These are phyloP conservation scores for Aotearoamyces nothofagi DNA, from an alignment of 2,329 filamentous ascomycete genomes.

Conservation along the genomic window DNA sequence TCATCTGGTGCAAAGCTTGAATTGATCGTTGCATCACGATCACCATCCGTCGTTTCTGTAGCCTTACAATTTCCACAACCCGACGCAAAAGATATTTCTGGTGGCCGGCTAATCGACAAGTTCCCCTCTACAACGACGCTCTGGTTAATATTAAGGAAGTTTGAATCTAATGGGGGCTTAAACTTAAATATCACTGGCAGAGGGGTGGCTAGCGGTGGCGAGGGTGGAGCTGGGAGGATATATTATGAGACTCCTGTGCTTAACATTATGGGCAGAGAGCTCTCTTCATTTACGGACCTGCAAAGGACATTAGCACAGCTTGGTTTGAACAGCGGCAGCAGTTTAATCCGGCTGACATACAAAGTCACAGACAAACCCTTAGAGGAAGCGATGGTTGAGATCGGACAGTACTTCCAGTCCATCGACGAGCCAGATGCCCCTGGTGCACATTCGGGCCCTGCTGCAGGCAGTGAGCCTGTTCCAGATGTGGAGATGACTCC, in stretches of 20 bases:
- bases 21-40: slow-evolving; percentile 74
- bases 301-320: slow-evolving; percentile 82
- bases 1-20: slow-evolving; percentile 80
- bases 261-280: slow-evolving; percentile 67
- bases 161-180: slow-evolving; percentile 55
- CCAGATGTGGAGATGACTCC: slow-evolving; percentile 3
- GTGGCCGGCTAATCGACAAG: slow-evolving; percentile 63
- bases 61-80: slow-evolving; percentile 72
- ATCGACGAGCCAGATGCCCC: slow-evolving; percentile 4
- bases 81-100: slow-evolving; percentile 46
- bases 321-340: slow-evolving; percentile 73
- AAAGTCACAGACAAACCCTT: slow-evolving; percentile 62
- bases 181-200: slow-evolving; percentile 73
- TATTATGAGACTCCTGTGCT: slow-evolving; percentile 81
- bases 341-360: slow-evolving; percentile 66
- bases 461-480: slow-evolving; percentile 6
- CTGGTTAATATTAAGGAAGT: slow-evolving; percentile 82
- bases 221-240: slow-evolving; percentile 51
- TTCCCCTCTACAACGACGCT: slow-evolving; percentile 78
- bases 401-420: slow-evolving; percentile 54
- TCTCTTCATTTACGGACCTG: slow-evolving; percentile 64
- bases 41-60: slow-evolving; percentile 72
- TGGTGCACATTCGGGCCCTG: slow-evolving; percentile 1
- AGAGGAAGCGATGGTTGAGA: slow-evolving; percentile 73
- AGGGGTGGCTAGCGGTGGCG: slow-evolving; percentile 50